Conservation (phyloP, 257 asterid genomes). For the Gentiana macrophylla region DNA sequence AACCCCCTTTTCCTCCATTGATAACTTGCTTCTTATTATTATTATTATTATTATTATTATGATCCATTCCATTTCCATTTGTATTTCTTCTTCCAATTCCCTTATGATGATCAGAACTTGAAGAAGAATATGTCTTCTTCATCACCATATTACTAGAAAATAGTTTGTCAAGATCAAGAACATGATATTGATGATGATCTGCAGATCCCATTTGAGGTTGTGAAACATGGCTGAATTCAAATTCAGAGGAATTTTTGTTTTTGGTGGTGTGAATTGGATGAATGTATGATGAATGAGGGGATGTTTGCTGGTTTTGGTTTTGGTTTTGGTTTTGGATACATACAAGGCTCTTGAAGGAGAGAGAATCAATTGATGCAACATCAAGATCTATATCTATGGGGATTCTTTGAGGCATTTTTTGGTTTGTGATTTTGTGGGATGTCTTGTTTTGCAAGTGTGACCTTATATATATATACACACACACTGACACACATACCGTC, state of each 20-base stretch:
- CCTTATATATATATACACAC: too few relatives aligned
- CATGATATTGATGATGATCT: too few relatives aligned
- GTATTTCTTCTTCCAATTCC: too few relatives aligned
- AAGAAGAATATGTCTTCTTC: too few relatives aligned
- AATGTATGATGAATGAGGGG: neutral
- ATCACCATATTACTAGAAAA: too few relatives aligned
- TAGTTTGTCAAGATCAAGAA: too few relatives aligned
- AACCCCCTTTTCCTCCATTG: too few relatives aligned
- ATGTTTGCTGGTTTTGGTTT: slow-evolving; percentile 12
- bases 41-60: too few relatives aligned
- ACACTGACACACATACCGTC: too few relatives aligned
- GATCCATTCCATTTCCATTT: too few relatives aligned
- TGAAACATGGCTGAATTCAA: slow-evolving; percentile 25
- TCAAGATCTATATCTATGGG: slow-evolving; percentile 23
- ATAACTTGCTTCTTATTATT: too few relatives aligned
- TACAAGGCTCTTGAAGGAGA: slow-evolving; percentile 45
- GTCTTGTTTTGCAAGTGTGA: neutral
- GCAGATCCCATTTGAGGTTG: slow-evolving; percentile 1
- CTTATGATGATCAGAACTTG: too few relatives aligned
- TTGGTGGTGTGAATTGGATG: slow-evolving; percentile 5
- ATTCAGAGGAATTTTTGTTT: slow-evolving; percentile 14
- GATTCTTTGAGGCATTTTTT: slow-evolving; percentile 18
- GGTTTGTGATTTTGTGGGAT: slow-evolving; percentile 9
- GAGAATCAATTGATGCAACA: slow-evolving; percentile 34
- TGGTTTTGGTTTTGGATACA: slow-evolving; percentile 12